These are phyloP conservation scores for Flaveria sonorensis DNA, from an alignment of 129 eudicot species.

Conservation along the genomic window DNA sequence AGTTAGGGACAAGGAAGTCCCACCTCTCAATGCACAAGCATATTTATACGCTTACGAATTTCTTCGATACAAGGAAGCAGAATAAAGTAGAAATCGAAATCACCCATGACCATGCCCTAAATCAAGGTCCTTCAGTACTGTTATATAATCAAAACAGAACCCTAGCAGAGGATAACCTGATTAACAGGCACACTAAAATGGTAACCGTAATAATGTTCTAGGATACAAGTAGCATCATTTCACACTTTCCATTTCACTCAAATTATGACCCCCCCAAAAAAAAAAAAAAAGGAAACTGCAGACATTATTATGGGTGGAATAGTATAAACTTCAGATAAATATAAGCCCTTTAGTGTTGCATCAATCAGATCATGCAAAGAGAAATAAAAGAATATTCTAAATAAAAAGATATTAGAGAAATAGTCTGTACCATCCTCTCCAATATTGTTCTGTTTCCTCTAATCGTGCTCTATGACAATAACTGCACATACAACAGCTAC, in stretches of 20 bases:
- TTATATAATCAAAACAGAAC: neutral
- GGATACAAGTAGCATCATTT: neutral
- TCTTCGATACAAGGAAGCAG: too few relatives aligned
- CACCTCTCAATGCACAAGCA: neutral
- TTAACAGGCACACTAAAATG: neutral
- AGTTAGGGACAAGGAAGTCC: neutral
- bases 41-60: neutral
- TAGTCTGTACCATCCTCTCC: constrained; percentile 88
- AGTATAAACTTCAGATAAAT: neutral
- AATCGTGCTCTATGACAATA: constrained; percentile 74
- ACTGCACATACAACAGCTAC: constrained; percentile 52
- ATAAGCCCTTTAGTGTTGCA: constrained; percentile 2
- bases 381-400: neutral
- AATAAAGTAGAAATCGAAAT: too few relatives aligned
- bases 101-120: neutral
- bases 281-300: neutral
- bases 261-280: neutral
- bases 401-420: constrained; percentile 8
- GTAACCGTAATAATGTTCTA: neutral
- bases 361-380: constrained; percentile 15
- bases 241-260: neutral
- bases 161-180: neutral
- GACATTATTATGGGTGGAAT: neutral
- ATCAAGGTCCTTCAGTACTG: neutral
- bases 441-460: constrained; percentile 87